Conservation (phyloP, 306 rosid genomes). For the Inga laurina region DNA sequence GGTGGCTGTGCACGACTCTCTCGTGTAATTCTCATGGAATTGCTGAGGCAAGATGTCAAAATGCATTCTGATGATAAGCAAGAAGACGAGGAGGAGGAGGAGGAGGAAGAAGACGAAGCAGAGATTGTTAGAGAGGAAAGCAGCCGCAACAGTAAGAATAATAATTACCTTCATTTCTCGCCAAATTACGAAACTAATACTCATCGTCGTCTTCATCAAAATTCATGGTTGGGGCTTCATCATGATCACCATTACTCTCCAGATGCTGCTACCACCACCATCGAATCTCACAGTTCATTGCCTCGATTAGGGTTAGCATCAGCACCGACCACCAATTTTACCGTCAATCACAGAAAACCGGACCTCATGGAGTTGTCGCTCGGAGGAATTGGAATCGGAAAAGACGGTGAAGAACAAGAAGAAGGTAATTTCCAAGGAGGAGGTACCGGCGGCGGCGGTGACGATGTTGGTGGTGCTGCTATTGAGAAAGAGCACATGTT, state of each 20-base stretch:
- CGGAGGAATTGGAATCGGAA: neutral
- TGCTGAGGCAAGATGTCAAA: slow-evolving; percentile 49
- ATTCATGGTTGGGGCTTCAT: slow-evolving; percentile 32
- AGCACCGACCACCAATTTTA: slow-evolving; percentile 35
- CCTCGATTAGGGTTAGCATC: slow-evolving; percentile 50
- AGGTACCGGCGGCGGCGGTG: neutral
- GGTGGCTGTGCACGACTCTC: slow-evolving; percentile 13
- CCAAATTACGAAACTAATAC: slow-evolving; percentile 18
- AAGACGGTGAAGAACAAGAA: neutral
- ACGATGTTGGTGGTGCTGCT: neutral
- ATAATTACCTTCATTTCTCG: slow-evolving; percentile 21
- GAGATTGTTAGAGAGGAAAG: slow-evolving; percentile 32
- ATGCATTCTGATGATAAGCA: slow-evolving; percentile 42
- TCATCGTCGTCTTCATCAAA: neutral
- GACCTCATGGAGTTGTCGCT: slow-evolving; percentile 57
- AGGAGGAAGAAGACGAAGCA: slow-evolving; percentile 42
- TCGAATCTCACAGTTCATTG: slow-evolving; percentile 46
- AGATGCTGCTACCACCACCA: neutral
- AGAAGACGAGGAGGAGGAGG: slow-evolving; percentile 21
- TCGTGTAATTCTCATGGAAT: slow-evolving; percentile 48
- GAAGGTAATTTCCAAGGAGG: slow-evolving; percentile 34
- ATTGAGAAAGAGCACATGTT: slow-evolving; percentile 83
- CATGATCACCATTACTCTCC: slow-evolving; percentile 30
- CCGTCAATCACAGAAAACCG: slow-evolving; percentile 24
- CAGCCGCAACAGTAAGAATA: slow-evolving; percentile 17